Evolutionary conservation across 768 basidiomycete genomes (phyloP), one percentile per base, ranked within the genome.

Genomic region (Guyanaporus albipodus): DNA sequence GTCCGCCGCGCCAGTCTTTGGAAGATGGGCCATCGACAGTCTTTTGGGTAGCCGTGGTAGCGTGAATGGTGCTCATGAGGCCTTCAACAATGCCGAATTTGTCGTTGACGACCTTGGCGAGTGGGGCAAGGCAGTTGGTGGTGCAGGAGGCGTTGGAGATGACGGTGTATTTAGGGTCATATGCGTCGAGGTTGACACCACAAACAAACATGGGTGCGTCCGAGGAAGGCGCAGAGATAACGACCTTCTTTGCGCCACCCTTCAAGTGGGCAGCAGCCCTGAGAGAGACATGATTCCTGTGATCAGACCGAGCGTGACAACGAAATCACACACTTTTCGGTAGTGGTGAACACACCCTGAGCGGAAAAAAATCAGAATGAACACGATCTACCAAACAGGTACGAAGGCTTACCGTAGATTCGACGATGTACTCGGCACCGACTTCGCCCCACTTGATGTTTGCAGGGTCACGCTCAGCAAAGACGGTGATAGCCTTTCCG

Each of bases 71-170:
- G 73, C 88, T 94, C 96, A 98, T 98, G 68, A 99, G 79, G 65
- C 88, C 95, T 75, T 99, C 95, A 51, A 88, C 78, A 62, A 99
- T 94, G 60, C 87, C 90, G 63, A 90, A 97, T 53, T 91, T 92
- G 82, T 98, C 96, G 73, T 99, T 61, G 76, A 99, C 78, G 70
- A 97, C 86, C 79, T 99, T 99, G 69, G 94, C 95, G 52, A 99
- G 82, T 53, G 95, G 92, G n/a, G 95, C 95, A 49, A 99, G 82
- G 73, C 95, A 99, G 85, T 99, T 99, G 70, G 95, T 99, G 37
- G 95, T 98, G 83, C 95, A 98, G 18, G 94, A 97, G 24, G 95
- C 95, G 72, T 99, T 98, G 59, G 95, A 99, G 71, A 98, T 90
- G 60, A 99, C 91, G 46, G 77, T 80, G 79, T 91, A 81, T 67